Percentiles rank a stretch among this genome's conserved stretches.
Evolutionary conservation across 164 flowering plant species (phyloP).

Genomic region (Aristolochia californica): DNA sequence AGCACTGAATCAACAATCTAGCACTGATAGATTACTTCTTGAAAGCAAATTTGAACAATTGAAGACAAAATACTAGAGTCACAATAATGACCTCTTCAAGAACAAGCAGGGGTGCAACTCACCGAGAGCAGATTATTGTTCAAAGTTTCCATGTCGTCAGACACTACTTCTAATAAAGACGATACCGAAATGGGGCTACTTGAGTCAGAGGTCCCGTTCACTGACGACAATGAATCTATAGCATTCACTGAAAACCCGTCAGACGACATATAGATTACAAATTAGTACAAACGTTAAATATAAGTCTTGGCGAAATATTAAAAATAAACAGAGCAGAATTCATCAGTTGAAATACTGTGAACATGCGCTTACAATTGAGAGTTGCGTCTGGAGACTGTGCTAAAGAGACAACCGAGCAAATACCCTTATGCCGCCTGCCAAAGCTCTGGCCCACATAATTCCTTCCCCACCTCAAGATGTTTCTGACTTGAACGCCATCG

Average conservation of each 20-base stretch:
- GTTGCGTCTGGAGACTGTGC: slow-evolving; percentile 41
- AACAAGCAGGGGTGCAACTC: slow-evolving; percentile 19
- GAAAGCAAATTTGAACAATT: not conserved
- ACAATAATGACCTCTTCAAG: not conserved
- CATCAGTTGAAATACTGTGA: no score
- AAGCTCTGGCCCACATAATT: slow-evolving; percentile 14
- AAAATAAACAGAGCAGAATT: not conserved
- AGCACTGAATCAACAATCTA: not conserved
- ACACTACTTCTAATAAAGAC: slow-evolving; percentile 64
- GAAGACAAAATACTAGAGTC: not conserved
- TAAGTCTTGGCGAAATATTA: not conserved
- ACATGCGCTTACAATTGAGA: slow-evolving; percentile 32
- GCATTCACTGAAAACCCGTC: slow-evolving; percentile 26
- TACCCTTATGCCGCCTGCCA: slow-evolving; percentile 15
- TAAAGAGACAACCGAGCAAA: slow-evolving; percentile 26
- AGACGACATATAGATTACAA: not conserved
- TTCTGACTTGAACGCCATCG: slow-evolving; percentile 18
- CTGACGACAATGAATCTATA: slow-evolving; percentile 26
- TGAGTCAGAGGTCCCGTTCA: slow-evolving; percentile 31
- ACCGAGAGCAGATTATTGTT: slow-evolving; percentile 73
- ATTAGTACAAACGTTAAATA: not conserved
- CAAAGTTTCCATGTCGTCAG: slow-evolving; percentile 62
- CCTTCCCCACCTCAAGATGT: slow-evolving; percentile 13
- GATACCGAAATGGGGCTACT: slow-evolving; percentile 35
- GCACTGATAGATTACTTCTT: no score